Conservation (phyloP, 2,329 filamentous ascomycete species). For the Nemania abortiva region DNA sequence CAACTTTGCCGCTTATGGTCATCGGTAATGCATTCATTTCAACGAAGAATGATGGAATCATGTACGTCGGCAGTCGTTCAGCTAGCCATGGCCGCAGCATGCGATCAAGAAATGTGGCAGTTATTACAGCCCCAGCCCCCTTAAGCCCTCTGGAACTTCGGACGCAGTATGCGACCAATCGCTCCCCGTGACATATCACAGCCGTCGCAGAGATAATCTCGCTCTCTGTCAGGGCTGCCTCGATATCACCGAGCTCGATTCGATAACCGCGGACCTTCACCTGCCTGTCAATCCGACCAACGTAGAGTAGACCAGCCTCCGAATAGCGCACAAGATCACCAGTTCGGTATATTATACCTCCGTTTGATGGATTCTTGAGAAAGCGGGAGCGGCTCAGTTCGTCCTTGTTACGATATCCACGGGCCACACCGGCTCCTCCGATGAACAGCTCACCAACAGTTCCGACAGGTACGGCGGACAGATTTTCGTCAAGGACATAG, state of each 20-base stretch:
- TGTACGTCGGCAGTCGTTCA: conserved; percentile 45
- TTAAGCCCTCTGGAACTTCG: conserved; percentile 9
- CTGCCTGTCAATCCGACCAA: conserved; percentile 47
- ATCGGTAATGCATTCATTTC: conserved; percentile 46
- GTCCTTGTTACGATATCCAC: conserved; percentile 51
- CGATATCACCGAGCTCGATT: conserved; percentile 50
- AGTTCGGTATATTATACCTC: conserved; percentile 46
- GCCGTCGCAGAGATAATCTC: conserved; percentile 45
- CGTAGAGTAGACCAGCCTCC: conserved; percentile 36
- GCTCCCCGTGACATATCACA: conserved; percentile 46
- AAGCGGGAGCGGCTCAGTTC: conserved; percentile 42
- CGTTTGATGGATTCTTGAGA: conserved; percentile 44
- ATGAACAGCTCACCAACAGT: conserved; percentile 52
- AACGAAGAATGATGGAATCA: conserved; percentile 50
- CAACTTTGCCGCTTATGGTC: conserved; percentile 46
- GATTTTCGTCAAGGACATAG: conserved; percentile 57
- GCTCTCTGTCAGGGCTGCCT: conserved; percentile 43
- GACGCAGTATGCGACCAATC: conserved; percentile 51
- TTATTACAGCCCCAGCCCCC: too few relatives aligned
- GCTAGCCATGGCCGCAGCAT: conserved; percentile 46
- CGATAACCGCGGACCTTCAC: conserved; percentile 50
- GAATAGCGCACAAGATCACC: conserved; percentile 45
- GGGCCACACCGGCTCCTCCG: conserved; percentile 49
- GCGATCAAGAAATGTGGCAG: conserved; percentile 6
- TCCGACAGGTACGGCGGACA: conserved; percentile 55